These are phyloP conservation scores for Ustilago vetiveriae DNA, from an alignment of 1,284 basidiomycete genomes.

Conservation along the genomic window DNA sequence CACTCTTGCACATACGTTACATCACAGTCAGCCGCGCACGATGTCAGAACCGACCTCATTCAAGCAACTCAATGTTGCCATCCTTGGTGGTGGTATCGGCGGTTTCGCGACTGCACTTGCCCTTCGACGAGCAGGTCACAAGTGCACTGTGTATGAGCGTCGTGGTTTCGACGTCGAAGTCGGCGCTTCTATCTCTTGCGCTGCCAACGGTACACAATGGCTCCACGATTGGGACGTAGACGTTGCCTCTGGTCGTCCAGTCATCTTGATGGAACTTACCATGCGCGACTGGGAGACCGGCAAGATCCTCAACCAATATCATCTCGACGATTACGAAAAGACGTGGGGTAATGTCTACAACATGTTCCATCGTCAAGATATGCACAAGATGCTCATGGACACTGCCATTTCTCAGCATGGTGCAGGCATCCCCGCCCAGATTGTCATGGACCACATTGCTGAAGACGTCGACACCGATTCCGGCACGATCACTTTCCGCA, in stretches of 20 bases:
- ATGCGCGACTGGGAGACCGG: constrained; percentile 48
- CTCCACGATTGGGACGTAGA: constrained; percentile 46
- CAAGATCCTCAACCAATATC: constrained; percentile 48
- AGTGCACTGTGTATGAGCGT: constrained; percentile 46
- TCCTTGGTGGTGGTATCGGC: constrained; percentile 49
- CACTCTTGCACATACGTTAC: not conserved
- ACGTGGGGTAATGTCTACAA: constrained; percentile 54
- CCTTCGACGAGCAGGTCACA: constrained; percentile 45
- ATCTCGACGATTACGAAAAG: constrained; percentile 46
- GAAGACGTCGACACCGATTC: constrained; percentile 63
- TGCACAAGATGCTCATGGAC: constrained; percentile 63
- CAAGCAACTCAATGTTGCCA: constrained; percentile 45
- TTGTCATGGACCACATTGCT: constrained; percentile 68
- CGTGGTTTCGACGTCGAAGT: constrained; percentile 47
- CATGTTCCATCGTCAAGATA: constrained; percentile 68
- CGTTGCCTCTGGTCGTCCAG: constrained; percentile 33
- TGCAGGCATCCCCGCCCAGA: constrained; percentile 42
- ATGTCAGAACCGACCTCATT: constrained; percentile 32
- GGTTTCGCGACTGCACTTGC: constrained; percentile 38
- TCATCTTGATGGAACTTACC: constrained; percentile 48
- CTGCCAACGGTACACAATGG: constrained; percentile 48
- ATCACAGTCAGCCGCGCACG: not conserved
- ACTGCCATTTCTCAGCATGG: constrained; percentile 60
- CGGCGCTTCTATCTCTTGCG: constrained; percentile 49
- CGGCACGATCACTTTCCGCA: constrained; percentile 68